Base-by-base conservation (phyloP, 257 asterid species). In the Thymus quinquecostatus region DNA sequence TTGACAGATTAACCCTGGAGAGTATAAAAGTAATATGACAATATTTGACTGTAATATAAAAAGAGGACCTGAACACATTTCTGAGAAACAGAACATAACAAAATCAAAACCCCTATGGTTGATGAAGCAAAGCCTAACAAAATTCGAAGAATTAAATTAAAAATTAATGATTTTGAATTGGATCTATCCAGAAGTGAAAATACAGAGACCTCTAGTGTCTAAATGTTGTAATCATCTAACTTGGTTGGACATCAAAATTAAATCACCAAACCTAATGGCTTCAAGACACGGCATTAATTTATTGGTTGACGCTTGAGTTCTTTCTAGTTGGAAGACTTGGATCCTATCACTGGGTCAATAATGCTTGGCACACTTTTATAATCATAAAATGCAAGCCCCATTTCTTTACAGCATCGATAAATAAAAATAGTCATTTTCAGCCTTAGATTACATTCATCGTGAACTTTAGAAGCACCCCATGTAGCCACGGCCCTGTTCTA, bases 61-160 rank as follows among this genome's bases (percentile, higher is more conserved):
- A 2, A 47, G 41, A 38, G n/a, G 36, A 14, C 41, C 5, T 30
- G n/a, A 55, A 58, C 14, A 33, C 29, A 45, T 13, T 66, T 48
- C 54, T 4, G 51, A 33, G 41, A 74, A 58, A 59, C 53, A 30
- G 67, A 64, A 65, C 41, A 27, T 11, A 43, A 51, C 55, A 50
- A 64, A 72, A 44, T 58, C 64, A 29, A 30, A 74, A 57, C 32
- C 61, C 48, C 36, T 38, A 47, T 13, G 66, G 54, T 41, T 38
- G 10, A 8, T 21, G 21, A 21, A 21, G 21, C 21, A 34, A 12
- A 73, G 77, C 58, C 33, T 44, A 12, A n/a, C n/a, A 27, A 28
- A 45, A 8, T 28, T 33, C 54, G 10, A 40, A 47, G 56, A 34
- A 62, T 8, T 62, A 55, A 10, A 21, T 21, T 21, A 21, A 21